Conservation (phyloP, 495 filamentous ascomycete species). For the Tuber microsphaerosporum region DNA sequence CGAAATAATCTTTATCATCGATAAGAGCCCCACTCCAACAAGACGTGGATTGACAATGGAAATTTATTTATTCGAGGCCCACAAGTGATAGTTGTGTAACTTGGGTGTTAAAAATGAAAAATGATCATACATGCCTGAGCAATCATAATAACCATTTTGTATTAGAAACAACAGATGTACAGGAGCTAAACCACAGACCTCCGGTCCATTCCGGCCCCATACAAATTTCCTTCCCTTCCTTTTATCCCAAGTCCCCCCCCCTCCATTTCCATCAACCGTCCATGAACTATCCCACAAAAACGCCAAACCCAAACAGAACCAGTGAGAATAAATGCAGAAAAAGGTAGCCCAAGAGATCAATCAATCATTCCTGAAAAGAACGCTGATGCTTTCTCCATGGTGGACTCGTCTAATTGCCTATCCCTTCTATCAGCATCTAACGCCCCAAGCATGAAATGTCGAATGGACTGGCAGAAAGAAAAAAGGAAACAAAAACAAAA, state of each 20-base stretch:
- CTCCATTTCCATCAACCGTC: constrained; percentile 1
- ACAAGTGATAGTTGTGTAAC: background rate
- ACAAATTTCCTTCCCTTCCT: background rate
- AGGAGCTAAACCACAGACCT: background rate
- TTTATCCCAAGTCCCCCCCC: background rate
- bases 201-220: background rate
- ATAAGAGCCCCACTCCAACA: background rate
- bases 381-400: constrained; percentile 96
- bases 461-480: constrained; percentile 9
- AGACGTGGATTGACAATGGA: background rate
- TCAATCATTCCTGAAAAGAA: constrained; percentile 87
- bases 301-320: background rate
- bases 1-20: too few relatives aligned
- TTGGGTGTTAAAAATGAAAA: background rate
- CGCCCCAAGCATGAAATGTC: background rate
- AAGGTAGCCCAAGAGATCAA: background rate
- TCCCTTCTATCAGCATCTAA: constrained; percentile 4
- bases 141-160: background rate
- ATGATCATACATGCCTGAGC: background rate
- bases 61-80: background rate
- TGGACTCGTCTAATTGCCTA: constrained; percentile 91
- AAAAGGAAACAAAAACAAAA: background rate
- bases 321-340: background rate
- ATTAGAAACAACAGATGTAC: background rate
- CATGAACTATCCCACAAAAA: constrained; percentile 1